Percentiles rank a stretch among this genome's conserved stretches.
Conservation (phyloP, 345 rosid genomes). For the Kandelia obovata region DNA sequence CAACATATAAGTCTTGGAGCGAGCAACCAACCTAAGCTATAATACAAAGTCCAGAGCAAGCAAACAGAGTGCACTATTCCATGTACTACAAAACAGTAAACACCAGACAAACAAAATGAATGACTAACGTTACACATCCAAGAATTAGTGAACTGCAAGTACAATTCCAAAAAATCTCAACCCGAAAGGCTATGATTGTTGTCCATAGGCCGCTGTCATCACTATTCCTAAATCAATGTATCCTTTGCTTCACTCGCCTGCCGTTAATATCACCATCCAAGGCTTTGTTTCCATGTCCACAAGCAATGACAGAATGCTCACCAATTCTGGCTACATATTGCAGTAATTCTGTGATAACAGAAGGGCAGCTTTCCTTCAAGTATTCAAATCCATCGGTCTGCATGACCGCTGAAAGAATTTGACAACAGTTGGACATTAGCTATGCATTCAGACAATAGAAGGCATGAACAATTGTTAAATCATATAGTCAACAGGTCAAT, state of each 20-base stretch:
- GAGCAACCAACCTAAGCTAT: too few species aligned
- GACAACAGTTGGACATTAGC: neutral
- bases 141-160: conserved; percentile 16
- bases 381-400: conserved; percentile 25
- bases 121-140: conserved; percentile 10
- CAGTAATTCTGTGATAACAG: conserved; percentile 28
- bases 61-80: too few species aligned
- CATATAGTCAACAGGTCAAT: neutral
- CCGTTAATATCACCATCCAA: conserved; percentile 59
- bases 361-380: conserved; percentile 32
- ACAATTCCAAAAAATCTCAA: conserved; percentile 25
- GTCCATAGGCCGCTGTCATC: neutral
- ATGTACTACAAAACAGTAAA: neutral
- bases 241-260: conserved; percentile 71
- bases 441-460: neutral
- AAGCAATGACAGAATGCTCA: conserved; percentile 49
- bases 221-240: conserved; percentile 38
- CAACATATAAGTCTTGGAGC: too few species aligned
- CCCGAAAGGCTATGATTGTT: conserved; percentile 15
- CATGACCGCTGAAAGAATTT: conserved; percentile 22
- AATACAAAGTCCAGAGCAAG: too few species aligned
- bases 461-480: neutral
- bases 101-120: conserved; percentile 12
- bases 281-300: conserved; percentile 38
- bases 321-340: conserved; percentile 45